These are phyloP conservation scores for Suillus plorans DNA, from an alignment of 768 basidiomycete species.

Conservation along the genomic window DNA sequence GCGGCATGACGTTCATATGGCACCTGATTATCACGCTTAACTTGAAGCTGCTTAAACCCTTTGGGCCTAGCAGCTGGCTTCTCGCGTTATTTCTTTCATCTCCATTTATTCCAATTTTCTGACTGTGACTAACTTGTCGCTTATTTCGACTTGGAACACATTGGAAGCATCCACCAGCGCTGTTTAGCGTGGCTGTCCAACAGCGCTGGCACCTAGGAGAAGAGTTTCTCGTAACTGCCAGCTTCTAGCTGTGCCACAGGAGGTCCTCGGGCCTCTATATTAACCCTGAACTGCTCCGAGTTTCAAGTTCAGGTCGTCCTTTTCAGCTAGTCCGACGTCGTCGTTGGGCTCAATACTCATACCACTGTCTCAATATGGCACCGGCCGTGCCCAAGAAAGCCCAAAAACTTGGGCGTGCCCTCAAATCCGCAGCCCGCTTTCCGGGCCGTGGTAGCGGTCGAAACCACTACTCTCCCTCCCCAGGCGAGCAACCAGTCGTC, in stretches of 20 bases:
- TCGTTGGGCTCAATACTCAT: not conserved
- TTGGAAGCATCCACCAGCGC: not conserved
- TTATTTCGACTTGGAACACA: not conserved
- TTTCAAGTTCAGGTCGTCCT: not conserved
- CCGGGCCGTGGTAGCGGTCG: slow-evolving; percentile 44
- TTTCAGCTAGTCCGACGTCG: not conserved
- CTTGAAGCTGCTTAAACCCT: not conserved
- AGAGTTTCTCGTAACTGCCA: not conserved
- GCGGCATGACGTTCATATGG: slow-evolving; percentile 1
- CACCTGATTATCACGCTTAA: not conserved
- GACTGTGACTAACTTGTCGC: not conserved
- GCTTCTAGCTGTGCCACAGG: not conserved
- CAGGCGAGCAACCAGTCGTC: slow-evolving; percentile 67
- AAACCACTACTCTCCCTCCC: slow-evolving; percentile 40
- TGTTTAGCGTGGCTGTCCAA: not conserved
- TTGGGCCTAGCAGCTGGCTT: not conserved
- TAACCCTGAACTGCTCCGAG: not conserved
- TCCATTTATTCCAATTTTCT: not conserved
- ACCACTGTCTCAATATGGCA: slow-evolving; percentile 23
- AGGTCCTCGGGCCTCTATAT: not conserved
- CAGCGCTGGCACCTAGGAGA: not conserved
- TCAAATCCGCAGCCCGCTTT: slow-evolving; percentile 58
- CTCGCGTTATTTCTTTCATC: not conserved
- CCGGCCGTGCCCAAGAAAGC: slow-evolving; percentile 39
- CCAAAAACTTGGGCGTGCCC: slow-evolving; percentile 56